Percentiles rank a stretch among this genome's conserved stretches.
Conservation (phyloP, 78 protist genomes). For the Dictyostelium intermedium region DNA sequence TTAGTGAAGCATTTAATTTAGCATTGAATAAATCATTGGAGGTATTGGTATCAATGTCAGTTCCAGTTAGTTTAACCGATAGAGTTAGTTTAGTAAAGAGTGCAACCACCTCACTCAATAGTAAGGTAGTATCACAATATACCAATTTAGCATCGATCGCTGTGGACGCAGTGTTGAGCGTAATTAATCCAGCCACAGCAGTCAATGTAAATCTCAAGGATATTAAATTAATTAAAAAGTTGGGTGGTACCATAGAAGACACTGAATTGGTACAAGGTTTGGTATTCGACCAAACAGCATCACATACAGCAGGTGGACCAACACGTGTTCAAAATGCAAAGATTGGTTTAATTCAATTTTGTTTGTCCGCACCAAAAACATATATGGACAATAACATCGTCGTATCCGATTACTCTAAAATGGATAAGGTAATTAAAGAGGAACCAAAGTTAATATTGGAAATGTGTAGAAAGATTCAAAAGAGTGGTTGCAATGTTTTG, state of each 20-base stretch:
- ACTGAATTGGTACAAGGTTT: constrained; percentile 97
- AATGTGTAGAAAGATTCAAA: constrained; percentile 94
- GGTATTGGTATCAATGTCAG: constrained; percentile 85
- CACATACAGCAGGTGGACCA: constrained; percentile 95
- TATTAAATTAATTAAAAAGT: constrained; percentile 86
- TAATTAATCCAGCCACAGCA: constrained; percentile 82
- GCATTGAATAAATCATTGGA: constrained; percentile 88
- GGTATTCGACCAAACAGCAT: constrained; percentile 93
- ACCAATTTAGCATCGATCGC: constrained; percentile 97
- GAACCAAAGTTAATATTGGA: constrained; percentile 96
- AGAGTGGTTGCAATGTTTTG: constrained; percentile 98
- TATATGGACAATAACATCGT: constrained; percentile 95
- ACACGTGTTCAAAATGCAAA: constrained; percentile 96
- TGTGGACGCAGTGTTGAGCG: constrained; percentile 97
- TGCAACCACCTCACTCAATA: constrained; percentile 98
- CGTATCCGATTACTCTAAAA: constrained; percentile 93
- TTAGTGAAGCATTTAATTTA: constrained; percentile 89
- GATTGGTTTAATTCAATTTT: constrained; percentile 99
- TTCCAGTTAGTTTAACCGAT: constrained; percentile 93
- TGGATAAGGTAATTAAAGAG: constrained; percentile 96
- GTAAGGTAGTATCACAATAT: constrained; percentile 98
- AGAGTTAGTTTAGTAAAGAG: constrained; percentile 90
- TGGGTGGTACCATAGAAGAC: constrained; percentile 99
- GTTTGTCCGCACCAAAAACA: constrained; percentile 99
- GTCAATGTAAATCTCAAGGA: constrained; percentile 93